phyloP scores from a whole-genome alignment of 208 protist species.

The Leishmania guyanensis region DNA sequence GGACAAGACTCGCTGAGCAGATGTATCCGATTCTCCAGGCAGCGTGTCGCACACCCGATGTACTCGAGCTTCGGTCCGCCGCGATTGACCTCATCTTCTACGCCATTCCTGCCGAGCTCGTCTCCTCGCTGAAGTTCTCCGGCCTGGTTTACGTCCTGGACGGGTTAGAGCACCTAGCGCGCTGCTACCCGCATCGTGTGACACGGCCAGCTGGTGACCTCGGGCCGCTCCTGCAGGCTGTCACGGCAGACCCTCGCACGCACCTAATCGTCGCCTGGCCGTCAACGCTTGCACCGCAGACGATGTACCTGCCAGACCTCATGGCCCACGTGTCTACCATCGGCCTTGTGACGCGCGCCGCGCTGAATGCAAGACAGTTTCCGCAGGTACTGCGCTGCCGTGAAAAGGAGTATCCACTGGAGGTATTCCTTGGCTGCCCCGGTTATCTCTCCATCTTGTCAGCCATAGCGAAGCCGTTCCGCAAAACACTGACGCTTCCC shows the following conservation, averaged over 20 bases:
- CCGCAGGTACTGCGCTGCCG: constrained; percentile 35
- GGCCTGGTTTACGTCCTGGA: constrained; percentile 65
- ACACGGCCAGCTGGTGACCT: constrained; percentile 52
- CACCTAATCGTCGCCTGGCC: constrained; percentile 45
- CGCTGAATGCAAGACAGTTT: constrained; percentile 18
- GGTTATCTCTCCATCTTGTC: constrained; percentile 58
- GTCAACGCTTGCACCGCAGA: constrained; percentile 11
- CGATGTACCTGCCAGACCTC: constrained; percentile 28
- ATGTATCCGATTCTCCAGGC: constrained; percentile 51
- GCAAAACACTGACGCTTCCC: constrained; percentile 19
- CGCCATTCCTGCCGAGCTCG: constrained; percentile 51
- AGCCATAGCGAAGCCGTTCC: constrained; percentile 28
- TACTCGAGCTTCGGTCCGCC: constrained; percentile 44
- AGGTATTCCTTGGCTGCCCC: constrained; percentile 64
- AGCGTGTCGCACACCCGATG: constrained; percentile 30
- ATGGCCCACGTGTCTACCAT: constrained; percentile 36
- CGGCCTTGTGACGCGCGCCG: constrained; percentile 19
- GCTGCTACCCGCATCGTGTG: constrained; percentile 29
- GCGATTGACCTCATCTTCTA: constrained; percentile 61
- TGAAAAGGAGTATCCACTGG: constrained; percentile 35
- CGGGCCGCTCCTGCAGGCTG: constrained; percentile 41
- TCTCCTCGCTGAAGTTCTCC: constrained; percentile 58
- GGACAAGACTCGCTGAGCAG: constrained; percentile 41
- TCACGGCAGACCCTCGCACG: constrained; percentile 29
- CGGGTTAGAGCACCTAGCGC: constrained; percentile 32